Evolutionary conservation across 257 asterid genomes (phyloP).

Genomic region (Marsdenia floribunda): DNA sequence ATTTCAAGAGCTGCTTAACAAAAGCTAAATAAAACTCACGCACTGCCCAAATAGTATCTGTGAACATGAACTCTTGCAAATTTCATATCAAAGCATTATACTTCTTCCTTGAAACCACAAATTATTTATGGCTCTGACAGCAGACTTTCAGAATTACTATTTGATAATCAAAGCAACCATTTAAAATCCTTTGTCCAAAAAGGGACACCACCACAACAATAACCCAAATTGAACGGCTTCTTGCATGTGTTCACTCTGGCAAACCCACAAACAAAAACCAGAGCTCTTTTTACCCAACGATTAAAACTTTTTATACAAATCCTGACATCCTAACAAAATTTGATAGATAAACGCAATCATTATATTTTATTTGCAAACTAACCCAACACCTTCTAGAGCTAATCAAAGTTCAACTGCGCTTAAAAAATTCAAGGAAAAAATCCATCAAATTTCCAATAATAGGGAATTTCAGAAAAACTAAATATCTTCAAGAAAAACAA

Average conservation of each 20-base stretch:
- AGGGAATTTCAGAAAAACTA: not conserved
- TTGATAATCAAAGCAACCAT: not conserved
- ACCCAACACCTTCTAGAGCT: not conserved
- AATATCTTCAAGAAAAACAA: not conserved
- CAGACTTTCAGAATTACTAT: not conserved
- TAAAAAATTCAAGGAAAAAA: not conserved
- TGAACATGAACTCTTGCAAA: not conserved
- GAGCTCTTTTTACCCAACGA: not conserved
- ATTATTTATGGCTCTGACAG: not conserved
- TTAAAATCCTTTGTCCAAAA: not conserved
- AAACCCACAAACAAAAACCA: not conserved
- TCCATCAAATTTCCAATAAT: not conserved
- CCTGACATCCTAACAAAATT: not conserved
- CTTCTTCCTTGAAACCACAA: not conserved
- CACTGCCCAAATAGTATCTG: not conserved
- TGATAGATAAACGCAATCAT: not conserved
- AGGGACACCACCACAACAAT: not conserved
- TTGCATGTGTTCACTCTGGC: not conserved
- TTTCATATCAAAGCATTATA: not conserved
- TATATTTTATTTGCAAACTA: not conserved
- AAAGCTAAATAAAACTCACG: not conserved
- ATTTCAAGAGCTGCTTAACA: not conserved
- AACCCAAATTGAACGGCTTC: slow-evolving; percentile 2
- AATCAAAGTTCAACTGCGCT: not conserved
- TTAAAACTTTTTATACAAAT: not conserved